Conservation (phyloP, 768 basidiomycete genomes). For the Leccinum disarticulatum region DNA sequence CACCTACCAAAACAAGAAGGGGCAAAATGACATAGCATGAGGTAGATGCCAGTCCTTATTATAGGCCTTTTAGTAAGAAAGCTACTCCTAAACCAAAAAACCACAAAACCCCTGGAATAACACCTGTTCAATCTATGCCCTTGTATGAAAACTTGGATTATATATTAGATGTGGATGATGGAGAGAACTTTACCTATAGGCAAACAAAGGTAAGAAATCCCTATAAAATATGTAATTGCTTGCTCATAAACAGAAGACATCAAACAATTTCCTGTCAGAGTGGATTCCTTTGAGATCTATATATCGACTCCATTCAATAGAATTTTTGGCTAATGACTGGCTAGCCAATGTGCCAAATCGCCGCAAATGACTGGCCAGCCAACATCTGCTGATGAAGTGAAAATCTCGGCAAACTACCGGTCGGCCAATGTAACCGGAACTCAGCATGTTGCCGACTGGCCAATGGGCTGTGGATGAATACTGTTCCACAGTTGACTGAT, state of each 20-base stretch:
- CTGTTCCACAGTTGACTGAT: too few species aligned
- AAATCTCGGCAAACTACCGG: too few species aligned
- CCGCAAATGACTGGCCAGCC: too few species aligned
- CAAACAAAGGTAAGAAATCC: not conserved
- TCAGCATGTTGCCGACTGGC: too few species aligned
- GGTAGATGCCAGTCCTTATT: not conserved
- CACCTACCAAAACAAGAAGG: not conserved
- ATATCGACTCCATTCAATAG: not conserved
- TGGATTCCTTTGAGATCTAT: not conserved
- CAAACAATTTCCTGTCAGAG: not conserved
- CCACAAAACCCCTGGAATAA: not conserved
- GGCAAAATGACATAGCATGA: not conserved
- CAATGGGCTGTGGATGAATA: too few species aligned
- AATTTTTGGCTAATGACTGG: too few species aligned
- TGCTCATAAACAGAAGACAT: too few species aligned
- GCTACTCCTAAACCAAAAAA: not conserved
- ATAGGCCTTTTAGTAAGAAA: not conserved
- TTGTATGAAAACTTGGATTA: not conserved
- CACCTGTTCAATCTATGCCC: not conserved
- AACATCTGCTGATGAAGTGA: too few species aligned
- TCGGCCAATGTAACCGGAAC: too few species aligned
- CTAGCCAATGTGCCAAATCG: too few species aligned
- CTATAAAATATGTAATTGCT: not conserved
- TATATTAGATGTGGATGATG: too few species aligned
- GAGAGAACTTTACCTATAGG: too few species aligned